Percentiles rank a stretch among this genome's conserved stretches.
These are phyloP conservation scores for Cylindricascospora bacillispora DNA, from an alignment of 1,139 yeast genomes.

Conservation along the genomic window DNA sequence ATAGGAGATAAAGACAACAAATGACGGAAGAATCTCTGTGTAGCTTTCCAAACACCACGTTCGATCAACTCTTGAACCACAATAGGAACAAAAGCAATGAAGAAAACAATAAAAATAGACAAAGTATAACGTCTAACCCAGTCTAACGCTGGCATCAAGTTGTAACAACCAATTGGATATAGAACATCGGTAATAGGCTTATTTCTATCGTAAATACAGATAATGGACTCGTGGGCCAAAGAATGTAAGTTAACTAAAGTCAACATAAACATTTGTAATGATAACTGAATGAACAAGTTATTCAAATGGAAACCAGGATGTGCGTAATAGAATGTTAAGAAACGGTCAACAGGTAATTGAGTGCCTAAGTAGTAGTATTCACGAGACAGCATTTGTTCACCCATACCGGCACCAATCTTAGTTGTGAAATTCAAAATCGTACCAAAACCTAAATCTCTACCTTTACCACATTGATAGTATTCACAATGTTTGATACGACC, in stretches of 20 bases:
- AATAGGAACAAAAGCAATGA: conserved; percentile 91
- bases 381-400: conserved; percentile 97
- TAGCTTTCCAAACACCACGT: conserved; percentile 95
- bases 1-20: conserved; percentile 83
- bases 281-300: conserved; percentile 87
- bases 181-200: conserved; percentile 76
- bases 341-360: conserved; percentile 92
- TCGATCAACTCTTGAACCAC: conserved; percentile 95
- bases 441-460: conserved; percentile 99
- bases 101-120: conserved; percentile 97
- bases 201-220: conserved; percentile 74
- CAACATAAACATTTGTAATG: conserved; percentile 86
- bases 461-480: conserved; percentile 99
- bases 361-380: conserved; percentile 97
- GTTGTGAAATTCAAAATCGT: conserved; percentile 97
- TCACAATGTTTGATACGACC: conserved; percentile 99
- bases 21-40: conserved; percentile 84
- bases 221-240: conserved; percentile 77
- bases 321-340: conserved; percentile 94
- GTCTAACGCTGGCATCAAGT: conserved; percentile 77
- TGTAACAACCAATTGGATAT: conserved; percentile 90
- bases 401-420: conserved; percentile 99
- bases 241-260: conserved; percentile 86
- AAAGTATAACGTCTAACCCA: conserved; percentile 97
- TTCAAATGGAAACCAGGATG: conserved; percentile 99